Base-by-base conservation (phyloP, 2,329 filamentous ascomycete species). In the Pseudogymnoascus sp. region DNA sequence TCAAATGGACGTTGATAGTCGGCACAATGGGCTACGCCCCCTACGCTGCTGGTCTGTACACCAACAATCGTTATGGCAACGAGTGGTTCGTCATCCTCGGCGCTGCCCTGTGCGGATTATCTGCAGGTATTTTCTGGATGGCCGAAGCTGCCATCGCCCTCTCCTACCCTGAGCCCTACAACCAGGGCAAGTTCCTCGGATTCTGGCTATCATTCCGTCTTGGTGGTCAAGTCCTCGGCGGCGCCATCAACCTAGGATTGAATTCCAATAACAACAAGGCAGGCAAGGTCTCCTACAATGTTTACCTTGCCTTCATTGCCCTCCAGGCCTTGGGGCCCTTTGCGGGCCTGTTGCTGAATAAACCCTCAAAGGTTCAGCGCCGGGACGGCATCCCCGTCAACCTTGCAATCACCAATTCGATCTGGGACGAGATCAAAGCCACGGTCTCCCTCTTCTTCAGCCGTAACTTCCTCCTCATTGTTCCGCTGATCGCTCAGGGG, bases 131-230 rank as follows among this genome's bases (percentile, higher is more conserved):
- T 0, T 91, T 91, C 73, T 91, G 88, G 88, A 86, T 86, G 78
- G 84, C 87, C 0, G 88, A 91, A 73, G 86, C 86, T 0, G 87
- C 88, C 0, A 89, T 91, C 62, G 87, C 87, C 0, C 82, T 91
- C 19, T 80, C 84, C 0, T 91, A 91, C 66, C 87, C 88, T 0
- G 88, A 91, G 67, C 86, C 87, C 0, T 84, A 83, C 69, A 88
- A 88, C 58, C 81, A 83, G 61, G 86, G 85, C 0, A 80, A 80
- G 14, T 83, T 85, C 16, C 75, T 91, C 0, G 88, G 86, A 0
- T 85, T 87, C 69, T 91, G 88, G 88, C 77, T 90, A 4, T 79
- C 76, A 0, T 82, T 76, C 66, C 75, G 79, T 0, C 78, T 88
- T 1, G 76, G 78, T 1, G 88, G 88, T 0, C 87, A 90, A 70